Evolutionary conservation across 352 stramenopile genomes (phyloP).

Genomic region (Thalassiosira hispida): DNA sequence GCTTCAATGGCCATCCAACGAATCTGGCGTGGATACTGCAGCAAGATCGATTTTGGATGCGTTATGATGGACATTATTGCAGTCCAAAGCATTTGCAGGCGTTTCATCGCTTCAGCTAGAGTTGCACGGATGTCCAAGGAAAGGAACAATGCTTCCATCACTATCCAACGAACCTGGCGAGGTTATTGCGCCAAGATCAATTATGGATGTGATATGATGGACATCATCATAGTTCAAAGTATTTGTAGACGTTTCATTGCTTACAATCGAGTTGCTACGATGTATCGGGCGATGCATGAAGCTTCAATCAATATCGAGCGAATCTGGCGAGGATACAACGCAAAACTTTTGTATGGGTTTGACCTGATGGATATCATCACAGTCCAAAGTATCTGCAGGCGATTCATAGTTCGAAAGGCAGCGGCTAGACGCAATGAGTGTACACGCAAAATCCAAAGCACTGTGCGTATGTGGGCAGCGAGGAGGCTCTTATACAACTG

Average conservation of each 20-base stretch:
- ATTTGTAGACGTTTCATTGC: constrained; percentile 43
- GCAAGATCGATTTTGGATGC: constrained; percentile 43
- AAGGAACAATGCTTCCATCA: constrained; percentile 22
- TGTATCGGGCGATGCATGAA: not conserved
- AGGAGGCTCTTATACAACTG: constrained; percentile 10
- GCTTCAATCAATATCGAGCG: constrained; percentile 56
- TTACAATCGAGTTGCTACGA: constrained; percentile 1
- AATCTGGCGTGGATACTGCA: constrained; percentile 46
- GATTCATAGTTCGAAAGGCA: constrained; percentile 25
- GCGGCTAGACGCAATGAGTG: not conserved
- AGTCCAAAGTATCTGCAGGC: constrained; percentile 58
- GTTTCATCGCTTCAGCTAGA: constrained; percentile 25
- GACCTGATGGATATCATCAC: constrained; percentile 61
- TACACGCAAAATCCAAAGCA: constrained; percentile 44
- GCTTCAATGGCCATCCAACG: constrained; percentile 59
- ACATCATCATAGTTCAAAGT: constrained; percentile 72
- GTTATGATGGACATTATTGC: constrained; percentile 60
- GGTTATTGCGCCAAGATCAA: constrained; percentile 43
- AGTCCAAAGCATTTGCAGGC: constrained; percentile 59
- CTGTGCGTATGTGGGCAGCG: constrained; percentile 13
- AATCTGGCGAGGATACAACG: constrained; percentile 49
- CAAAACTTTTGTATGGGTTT: constrained; percentile 46
- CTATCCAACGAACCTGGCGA: constrained; percentile 61
- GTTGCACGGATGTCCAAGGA: not conserved
- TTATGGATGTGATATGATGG: constrained; percentile 37